Evolutionary conservation across 2,329 filamentous ascomycete genomes (phyloP).

Genomic region (Orbilia quercus): DNA sequence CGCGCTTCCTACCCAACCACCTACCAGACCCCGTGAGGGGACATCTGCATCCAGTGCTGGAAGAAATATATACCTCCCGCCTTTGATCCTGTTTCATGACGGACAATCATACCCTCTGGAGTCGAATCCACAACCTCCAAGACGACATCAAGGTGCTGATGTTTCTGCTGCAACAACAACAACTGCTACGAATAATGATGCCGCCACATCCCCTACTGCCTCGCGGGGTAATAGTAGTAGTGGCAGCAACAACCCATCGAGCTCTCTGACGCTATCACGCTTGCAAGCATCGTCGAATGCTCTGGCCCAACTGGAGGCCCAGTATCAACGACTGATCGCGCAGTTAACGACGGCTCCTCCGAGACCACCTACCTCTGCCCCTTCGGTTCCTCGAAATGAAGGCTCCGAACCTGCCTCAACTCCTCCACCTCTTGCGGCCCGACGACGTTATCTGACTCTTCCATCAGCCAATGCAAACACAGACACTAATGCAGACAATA

Average conservation of each 20-base stretch:
- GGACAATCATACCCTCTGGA: conserved; percentile 33
- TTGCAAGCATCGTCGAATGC: conserved; percentile 52
- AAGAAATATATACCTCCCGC: conserved; percentile 48
- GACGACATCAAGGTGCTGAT: conserved; percentile 31
- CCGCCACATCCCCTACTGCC: conserved; percentile 28
- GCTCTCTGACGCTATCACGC: conserved; percentile 48
- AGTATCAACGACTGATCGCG: conserved; percentile 54
- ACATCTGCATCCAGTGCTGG: conserved; percentile 45
- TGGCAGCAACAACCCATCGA: conserved; percentile 42
- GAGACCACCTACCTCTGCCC: conserved; percentile 44
- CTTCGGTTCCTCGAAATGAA: conserved; percentile 31
- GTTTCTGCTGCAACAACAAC: conserved; percentile 6
- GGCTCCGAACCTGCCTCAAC: conserved; percentile 28
- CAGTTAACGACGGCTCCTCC: conserved; percentile 53
- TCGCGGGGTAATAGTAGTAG: conserved; percentile 5
- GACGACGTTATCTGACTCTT: conserved; percentile 48
- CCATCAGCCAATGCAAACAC: conserved; percentile 54
- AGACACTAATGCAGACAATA: conserved; percentile 56
- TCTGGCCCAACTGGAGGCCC: conserved; percentile 48
- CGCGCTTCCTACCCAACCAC: conserved; percentile 47
- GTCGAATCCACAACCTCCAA: conserved; percentile 27
- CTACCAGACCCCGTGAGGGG: conserved; percentile 46
- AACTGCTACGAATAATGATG: conserved; percentile 28
- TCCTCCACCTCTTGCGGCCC: conserved; percentile 35
- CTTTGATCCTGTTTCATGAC: conserved; percentile 45